phyloP scores from a whole-genome alignment of 225 moss, liverwort and hornwort genomes.

The Sphagnum contortum region DNA sequence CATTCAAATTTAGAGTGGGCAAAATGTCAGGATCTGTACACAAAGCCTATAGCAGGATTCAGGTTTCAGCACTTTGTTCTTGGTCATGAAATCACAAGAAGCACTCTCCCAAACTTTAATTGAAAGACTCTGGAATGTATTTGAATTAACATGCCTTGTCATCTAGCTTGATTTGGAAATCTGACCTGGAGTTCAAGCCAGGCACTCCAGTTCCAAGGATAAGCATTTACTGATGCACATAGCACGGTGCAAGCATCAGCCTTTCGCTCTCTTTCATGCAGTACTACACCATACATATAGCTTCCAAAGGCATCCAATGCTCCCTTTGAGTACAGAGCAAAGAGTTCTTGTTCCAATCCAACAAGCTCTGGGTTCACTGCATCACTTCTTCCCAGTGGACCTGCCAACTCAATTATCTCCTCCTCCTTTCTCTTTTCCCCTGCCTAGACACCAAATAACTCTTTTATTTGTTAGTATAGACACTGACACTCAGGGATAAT shows the following conservation, averaged over 20 bases:
- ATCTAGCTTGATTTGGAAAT: too few relatives aligned
- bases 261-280: constrained; percentile 88
- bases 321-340: constrained; percentile 48
- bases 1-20: constrained; percentile 69
- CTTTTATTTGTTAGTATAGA: too few relatives aligned
- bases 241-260: constrained; percentile 68
- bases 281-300: constrained; percentile 83
- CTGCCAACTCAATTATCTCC: constrained; percentile 80
- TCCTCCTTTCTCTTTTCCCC: constrained; percentile 98
- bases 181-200: constrained; percentile 97
- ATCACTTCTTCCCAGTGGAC: constrained; percentile 88
- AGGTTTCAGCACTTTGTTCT: too few relatives aligned
- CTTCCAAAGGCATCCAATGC: constrained; percentile 83
- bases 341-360: constrained; percentile 77
- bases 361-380: constrained; percentile 87
- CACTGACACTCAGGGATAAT: too few relatives aligned
- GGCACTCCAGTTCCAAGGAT: constrained; percentile 99
- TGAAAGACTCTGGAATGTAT: too few relatives aligned
- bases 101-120: too few relatives aligned
- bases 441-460: constrained; percentile 47
- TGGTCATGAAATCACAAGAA: too few relatives aligned
- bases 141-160: too few relatives aligned
- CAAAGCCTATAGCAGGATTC: constrained; percentile 50
- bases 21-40: constrained; percentile 97
- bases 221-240: constrained; percentile 76